Evolutionary conservation across 305 asterid species (phyloP), one percentile per base, ranked within the genome.

Genomic region (Solanum hybrid): DNA sequence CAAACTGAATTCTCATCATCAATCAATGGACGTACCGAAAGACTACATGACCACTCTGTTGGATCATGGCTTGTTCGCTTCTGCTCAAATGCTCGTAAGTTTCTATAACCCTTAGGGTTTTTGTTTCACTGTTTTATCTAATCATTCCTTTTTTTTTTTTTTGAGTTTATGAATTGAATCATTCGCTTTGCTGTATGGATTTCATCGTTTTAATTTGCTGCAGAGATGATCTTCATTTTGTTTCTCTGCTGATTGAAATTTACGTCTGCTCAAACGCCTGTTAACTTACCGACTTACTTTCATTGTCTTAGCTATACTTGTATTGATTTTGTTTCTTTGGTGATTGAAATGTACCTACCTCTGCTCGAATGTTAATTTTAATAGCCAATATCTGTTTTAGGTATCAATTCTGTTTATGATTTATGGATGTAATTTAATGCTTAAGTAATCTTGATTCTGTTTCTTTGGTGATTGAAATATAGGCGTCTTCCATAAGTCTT

Each of bases 51-150:
- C 94, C 31, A 91, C 92, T 86, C 95, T 97, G 87, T 90, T 97
- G 88, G 99, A 97, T 91, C 96, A 95, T 41, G 99, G 98, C 91
- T 96, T 97, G 93, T 95, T 91, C 93, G 41, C 94, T 70, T 97
- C 99, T 6, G 98, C 99, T 83, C 98, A 97, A 92, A 93, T 96
- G 90, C 97, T 97, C 93, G 99, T 96, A 93, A 80, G 12, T 87
- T 32, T 33, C 81, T 31, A 32, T 87, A 17, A 51, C 70, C 89
- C 26, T 79, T 88, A 88, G 75, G 89, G 85, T 57, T 86, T 38
- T 88, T 24, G 75, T 81, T 89, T 51, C 14, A 10, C 15, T 39
- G 15, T 78, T 78, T 78, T 78, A 20, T 32, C 83, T 78, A 20
- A 78, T 78, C 27, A 20, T 33, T 78, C 26, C 4, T 2, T 22